Conservation (phyloP, 2,329 filamentous ascomycete species). For the Fusarium aywerte region DNA sequence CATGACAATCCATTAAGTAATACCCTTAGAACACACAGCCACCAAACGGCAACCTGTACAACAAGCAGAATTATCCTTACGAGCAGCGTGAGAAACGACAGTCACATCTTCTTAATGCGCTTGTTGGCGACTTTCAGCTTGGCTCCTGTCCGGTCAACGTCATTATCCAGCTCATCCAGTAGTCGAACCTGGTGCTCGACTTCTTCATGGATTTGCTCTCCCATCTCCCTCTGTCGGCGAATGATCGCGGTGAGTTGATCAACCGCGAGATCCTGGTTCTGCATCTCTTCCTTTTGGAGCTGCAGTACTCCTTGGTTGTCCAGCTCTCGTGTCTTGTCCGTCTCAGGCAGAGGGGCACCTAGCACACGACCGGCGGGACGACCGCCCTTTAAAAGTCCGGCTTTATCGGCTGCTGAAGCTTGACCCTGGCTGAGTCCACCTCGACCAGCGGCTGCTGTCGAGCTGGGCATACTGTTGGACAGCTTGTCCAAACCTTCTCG, state of each 20-base stretch:
- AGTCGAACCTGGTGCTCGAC: conserved; percentile 76
- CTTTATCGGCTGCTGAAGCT: conserved; percentile 61
- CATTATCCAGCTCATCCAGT: conserved; percentile 73
- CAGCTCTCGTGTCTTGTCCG: conserved; percentile 78
- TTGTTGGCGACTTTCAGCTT: conserved; percentile 82
- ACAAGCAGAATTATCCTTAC: conserved; percentile 46
- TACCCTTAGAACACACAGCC: conserved; percentile 45
- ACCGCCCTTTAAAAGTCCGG: conserved; percentile 57
- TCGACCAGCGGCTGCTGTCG: conserved; percentile 42
- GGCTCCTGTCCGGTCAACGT: conserved; percentile 71
- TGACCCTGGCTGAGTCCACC: conserved; percentile 63
- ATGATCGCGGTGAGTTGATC: conserved; percentile 75
- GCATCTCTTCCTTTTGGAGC: conserved; percentile 78
- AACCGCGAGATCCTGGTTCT: conserved; percentile 79
- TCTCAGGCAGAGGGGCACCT: conserved; percentile 78
- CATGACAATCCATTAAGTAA: conserved; percentile 43
- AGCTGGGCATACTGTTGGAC: conserved; percentile 64
- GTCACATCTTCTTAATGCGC: conserved; percentile 73
- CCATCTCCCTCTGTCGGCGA: conserved; percentile 79
- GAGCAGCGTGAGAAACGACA: conserved; percentile 40
- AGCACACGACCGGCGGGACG: conserved; percentile 70
- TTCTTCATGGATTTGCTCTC: conserved; percentile 78
- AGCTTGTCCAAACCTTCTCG: conserved; percentile 80
- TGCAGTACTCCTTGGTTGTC: conserved; percentile 80
- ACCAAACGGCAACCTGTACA: conserved; percentile 49